Conservation (phyloP, 768 basidiomycete species). For the Coprinopsis marcescibilis region DNA sequence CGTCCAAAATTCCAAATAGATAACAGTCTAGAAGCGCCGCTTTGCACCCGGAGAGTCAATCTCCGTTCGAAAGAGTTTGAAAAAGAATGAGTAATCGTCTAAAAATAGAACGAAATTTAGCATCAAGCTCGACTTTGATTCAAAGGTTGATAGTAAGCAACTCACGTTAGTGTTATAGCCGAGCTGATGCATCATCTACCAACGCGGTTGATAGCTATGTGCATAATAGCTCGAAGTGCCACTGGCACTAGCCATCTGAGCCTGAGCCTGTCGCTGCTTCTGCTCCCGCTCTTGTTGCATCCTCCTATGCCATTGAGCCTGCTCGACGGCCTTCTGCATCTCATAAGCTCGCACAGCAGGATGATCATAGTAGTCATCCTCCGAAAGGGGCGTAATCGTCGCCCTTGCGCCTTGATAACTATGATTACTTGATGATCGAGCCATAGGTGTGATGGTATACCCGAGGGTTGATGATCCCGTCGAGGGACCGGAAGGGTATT, state of each 20-base stretch:
- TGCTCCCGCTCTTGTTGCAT: not conserved
- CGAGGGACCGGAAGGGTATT: not conserved
- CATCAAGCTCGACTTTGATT: too few species aligned
- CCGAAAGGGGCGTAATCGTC: not conserved
- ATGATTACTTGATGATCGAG: not conserved
- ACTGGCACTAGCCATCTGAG: not conserved
- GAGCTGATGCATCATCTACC: not conserved
- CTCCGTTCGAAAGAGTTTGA: too few species aligned
- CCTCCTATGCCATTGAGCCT: conserved; percentile 9
- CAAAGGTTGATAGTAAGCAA: not conserved
- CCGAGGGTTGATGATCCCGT: not conserved
- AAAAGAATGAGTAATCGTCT: too few species aligned
- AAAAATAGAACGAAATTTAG: too few species aligned
- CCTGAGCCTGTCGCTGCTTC: not conserved
- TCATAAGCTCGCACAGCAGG: conserved; percentile 10
- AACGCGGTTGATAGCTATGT: not conserved
- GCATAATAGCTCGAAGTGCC: too few species aligned
- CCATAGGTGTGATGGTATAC: not conserved
- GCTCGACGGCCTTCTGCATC: conserved; percentile 10
- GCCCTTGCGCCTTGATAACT: not conserved
- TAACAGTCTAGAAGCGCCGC: too few species aligned
- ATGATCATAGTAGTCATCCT: conserved; percentile 11
- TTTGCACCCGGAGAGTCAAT: too few species aligned
- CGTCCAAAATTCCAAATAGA: too few species aligned
- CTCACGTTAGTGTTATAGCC: not conserved